phyloP scores from a whole-genome alignment of 192 early-diverging fungal species.

The Gorgonomyces haynaldii region DNA sequence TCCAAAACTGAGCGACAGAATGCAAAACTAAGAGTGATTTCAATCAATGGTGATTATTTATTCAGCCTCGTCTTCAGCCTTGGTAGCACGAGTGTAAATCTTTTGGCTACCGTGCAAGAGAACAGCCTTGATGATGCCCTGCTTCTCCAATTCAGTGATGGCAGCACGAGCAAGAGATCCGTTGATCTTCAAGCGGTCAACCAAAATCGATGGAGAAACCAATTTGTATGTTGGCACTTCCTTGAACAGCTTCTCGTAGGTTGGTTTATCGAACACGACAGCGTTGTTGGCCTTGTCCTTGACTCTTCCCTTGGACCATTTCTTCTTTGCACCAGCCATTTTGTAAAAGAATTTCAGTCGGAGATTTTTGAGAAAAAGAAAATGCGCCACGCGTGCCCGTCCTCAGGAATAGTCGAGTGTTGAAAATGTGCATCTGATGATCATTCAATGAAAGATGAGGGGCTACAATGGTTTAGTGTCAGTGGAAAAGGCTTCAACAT shows the following conservation, averaged over 20 bases:
- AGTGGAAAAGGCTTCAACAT: no score
- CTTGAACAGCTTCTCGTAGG: constrained; percentile 98
- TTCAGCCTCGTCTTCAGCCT: constrained; percentile 9
- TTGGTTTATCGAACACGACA: constrained; percentile 92
- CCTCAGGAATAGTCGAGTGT: no score
- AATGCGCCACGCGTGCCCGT: no score
- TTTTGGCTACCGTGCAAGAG: constrained; percentile 80
- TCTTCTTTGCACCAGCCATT: no score
- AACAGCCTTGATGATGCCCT: constrained; percentile 88
- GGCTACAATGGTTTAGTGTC: no score
- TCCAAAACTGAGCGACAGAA: no score
- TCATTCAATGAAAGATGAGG: no score
- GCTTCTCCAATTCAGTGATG: constrained; percentile 81
- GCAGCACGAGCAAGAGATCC: constrained; percentile 92
- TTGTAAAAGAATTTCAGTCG: no score
- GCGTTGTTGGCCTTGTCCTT: constrained; percentile 99
- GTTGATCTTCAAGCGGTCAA: constrained; percentile 96
- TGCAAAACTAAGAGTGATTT: no score
- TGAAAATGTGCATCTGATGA: no score
- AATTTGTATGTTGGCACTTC: constrained; percentile 99
- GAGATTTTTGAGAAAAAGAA: no score
- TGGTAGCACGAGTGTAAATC: constrained; percentile 47
- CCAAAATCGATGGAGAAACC: constrained; percentile 93
- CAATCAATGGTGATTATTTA: no score
- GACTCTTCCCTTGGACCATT: constrained; percentile 99